Evolutionary conservation across 306 rosid genomes (phyloP).

Genomic region (Quercus glauca): DNA sequence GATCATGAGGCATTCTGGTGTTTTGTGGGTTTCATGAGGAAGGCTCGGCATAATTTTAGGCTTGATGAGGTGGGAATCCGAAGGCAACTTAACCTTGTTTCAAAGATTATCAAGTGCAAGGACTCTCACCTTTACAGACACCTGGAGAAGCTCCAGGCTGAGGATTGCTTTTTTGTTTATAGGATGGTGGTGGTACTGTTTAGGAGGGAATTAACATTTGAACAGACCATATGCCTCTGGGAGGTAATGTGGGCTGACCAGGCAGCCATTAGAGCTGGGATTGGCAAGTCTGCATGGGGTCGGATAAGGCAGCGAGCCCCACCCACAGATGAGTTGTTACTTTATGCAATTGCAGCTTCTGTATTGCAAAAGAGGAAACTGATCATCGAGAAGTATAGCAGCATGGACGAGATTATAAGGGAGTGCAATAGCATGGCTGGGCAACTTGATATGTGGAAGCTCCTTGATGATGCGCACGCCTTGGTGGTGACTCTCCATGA

Average conservation of each 20-base stretch:
- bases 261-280: conserved; percentile 93
- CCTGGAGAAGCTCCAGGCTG: conserved; percentile 92
- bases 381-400: conserved; percentile 88
- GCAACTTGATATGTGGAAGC: conserved; percentile 94
- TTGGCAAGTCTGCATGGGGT: conserved; percentile 94
- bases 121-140: conserved; percentile 90
- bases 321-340: conserved; percentile 88
- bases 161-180: conserved; percentile 97
- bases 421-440: conserved; percentile 99
- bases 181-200: conserved; percentile 98
- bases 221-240: conserved; percentile 96
- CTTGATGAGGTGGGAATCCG: conserved; percentile 96
- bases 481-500: conserved; percentile 96
- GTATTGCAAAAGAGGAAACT: conserved; percentile 90
- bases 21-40: conserved; percentile 98
- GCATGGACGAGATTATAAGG: conserved; percentile 98
- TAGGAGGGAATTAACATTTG: conserved; percentile 93
- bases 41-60: conserved; percentile 98
- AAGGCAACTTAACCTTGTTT: conserved; percentile 82
- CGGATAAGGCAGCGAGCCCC: conserved; percentile 97
- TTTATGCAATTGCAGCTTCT: conserved; percentile 92
- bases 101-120: conserved; percentile 80
- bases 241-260: conserved; percentile 99
- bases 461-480: conserved; percentile 91
- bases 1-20: conserved; percentile 99